phyloP scores from a whole-genome alignment of 352 stramenopile genomes.

The Phytopythium cucurbitacearum region DNA sequence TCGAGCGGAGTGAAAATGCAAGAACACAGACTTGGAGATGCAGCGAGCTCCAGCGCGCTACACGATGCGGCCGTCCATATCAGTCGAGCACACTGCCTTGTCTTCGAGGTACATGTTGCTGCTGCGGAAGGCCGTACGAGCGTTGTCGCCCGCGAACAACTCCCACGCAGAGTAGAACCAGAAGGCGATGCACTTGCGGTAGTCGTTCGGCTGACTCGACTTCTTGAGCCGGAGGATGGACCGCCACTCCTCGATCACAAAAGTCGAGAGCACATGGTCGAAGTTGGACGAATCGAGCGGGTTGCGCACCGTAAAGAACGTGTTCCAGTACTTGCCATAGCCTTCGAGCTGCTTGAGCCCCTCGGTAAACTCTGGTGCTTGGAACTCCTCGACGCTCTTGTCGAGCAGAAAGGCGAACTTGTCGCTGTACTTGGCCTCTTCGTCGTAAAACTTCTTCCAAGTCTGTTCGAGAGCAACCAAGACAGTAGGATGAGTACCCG shows the following conservation, averaged over 20 bases:
- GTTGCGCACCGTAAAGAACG: constrained; percentile 69
- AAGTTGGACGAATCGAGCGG: constrained; percentile 70
- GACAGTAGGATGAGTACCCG: not conserved
- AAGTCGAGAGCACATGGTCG: constrained; percentile 60
- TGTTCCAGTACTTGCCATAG: constrained; percentile 84
- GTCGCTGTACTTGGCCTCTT: constrained; percentile 85
- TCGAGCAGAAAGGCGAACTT: constrained; percentile 82
- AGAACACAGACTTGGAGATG: constrained; percentile 1
- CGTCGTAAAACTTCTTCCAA: constrained; percentile 88
- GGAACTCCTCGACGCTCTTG: constrained; percentile 61
- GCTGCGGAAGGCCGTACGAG: constrained; percentile 66
- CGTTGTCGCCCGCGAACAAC: constrained; percentile 73
- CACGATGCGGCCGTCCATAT: constrained; percentile 4
- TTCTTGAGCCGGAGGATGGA: constrained; percentile 76
- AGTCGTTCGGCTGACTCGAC: constrained; percentile 81
- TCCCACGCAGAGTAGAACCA: constrained; percentile 87
- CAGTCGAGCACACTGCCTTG: constrained; percentile 34
- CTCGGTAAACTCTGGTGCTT: constrained; percentile 55
- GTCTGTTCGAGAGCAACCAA: constrained; percentile 24
- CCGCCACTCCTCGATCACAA: constrained; percentile 76
- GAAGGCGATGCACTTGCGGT: constrained; percentile 84
- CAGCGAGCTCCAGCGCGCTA: not conserved
- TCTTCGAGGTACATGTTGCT: constrained; percentile 86
- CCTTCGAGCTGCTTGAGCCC: constrained; percentile 73
- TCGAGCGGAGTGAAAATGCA: constrained; percentile 3